Base-by-base conservation (phyloP, 257 asterid genomes). In the Solanum virginianum region DNA sequence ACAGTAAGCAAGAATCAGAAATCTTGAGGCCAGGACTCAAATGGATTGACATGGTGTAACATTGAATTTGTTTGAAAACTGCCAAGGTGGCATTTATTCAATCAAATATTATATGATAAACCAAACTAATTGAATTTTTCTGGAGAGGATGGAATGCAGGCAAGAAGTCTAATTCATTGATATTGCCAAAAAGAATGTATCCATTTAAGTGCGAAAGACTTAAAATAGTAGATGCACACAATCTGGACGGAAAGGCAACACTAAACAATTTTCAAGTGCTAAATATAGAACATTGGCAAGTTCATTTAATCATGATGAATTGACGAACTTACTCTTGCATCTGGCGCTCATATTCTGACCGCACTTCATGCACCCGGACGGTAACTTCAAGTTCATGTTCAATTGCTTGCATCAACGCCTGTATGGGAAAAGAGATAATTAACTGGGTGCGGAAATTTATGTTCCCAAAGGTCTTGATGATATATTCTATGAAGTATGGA, bases 321-420 rank as follows among this genome's bases (percentile, higher is more conserved):
- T 39, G 84, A 79, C 7, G 3, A 72, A 91, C 93, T 90, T 92
- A 97, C 99, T 94, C 99, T 90, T 93, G 92, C 88, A 91, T 90
- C 91, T 97, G 99, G 11, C 97, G 98, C 89, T 93, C 98, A 91
- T 94, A 94, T 87, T 92, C 97, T 20, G 93, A 89, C 72, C 99
- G 98, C 86, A 95, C 98, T 89, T 95, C 99, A 87, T 97, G 99
- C 84, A 95, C 97, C 20, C 97, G 93, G 29, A 93, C 96, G 17
- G 93, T 95, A 81, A 97, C 98, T 91, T 97, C 99, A 89, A 97
- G 97, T 87, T 97, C 99, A 86, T 95, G 98, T 89, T 97, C 98
- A 55, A 97, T 94, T 49, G 92, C 88, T 86, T 92, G 97, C 90
- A 95, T 83, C 75, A 97, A 77, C 62, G 94, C 95, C 98, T 96